A percentile compares a stretch with the other conserved stretches of the same genome.
These are phyloP conservation scores for Xerocomellus chrysenteron DNA, from an alignment of 768 basidiomycete species.

Conservation along the genomic window DNA sequence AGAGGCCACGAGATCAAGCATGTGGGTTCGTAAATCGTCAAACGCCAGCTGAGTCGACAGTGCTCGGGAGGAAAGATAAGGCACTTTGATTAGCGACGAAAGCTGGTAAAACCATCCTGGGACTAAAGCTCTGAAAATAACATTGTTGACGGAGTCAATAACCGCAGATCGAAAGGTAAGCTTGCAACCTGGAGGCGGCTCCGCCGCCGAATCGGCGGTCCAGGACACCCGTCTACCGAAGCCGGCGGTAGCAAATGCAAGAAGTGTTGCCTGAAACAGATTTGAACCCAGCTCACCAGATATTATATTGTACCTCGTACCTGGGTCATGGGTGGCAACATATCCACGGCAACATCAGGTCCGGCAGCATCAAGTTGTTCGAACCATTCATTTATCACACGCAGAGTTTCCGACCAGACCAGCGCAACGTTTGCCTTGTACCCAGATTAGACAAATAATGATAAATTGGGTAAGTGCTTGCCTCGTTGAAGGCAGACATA, in stretches of 20 bases:
- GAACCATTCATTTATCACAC: constrained; percentile 44
- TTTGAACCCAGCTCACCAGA: neutral
- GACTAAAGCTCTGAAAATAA: constrained; percentile 31
- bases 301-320: constrained; percentile 4
- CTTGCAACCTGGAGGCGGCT: constrained; percentile 30
- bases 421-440: constrained; percentile 44
- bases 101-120: constrained; percentile 36
- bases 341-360: constrained; percentile 21
- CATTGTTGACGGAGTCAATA: constrained; percentile 11
- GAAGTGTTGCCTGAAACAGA: constrained; percentile 32
- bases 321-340: constrained; percentile 9
- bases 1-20: constrained; percentile 40
- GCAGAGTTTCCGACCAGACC: constrained; percentile 48
- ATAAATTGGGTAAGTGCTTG: constrained; percentile 1
- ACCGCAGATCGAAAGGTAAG: constrained; percentile 41
- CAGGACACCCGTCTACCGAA: constrained; percentile 41
- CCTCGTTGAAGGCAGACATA: constrained; percentile 53
- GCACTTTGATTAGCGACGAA: constrained; percentile 29
- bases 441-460: neutral
- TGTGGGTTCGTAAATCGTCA: constrained; percentile 38
- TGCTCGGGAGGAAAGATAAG: constrained; percentile 35
- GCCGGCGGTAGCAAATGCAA: constrained; percentile 41
- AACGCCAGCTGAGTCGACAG: constrained; percentile 33
- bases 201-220: constrained; percentile 28
- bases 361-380: constrained; percentile 31